Evolutionary conservation across 176 grass and related monocot genomes (phyloP).

Genomic region (Metroxylon sagu): DNA sequence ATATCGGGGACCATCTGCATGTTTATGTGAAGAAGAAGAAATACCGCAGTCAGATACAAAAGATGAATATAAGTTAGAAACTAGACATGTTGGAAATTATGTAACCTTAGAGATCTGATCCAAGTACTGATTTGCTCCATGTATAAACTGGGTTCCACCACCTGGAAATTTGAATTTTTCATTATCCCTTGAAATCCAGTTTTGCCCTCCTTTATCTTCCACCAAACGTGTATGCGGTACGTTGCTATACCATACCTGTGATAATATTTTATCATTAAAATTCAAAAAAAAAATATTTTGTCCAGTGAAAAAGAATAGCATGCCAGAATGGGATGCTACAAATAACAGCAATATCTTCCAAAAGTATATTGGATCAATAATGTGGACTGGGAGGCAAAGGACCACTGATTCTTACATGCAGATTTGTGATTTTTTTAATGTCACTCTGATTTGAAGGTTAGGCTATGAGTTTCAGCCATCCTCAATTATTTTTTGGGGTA

Average conservation of each 20-base stretch:
- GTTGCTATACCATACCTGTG: constrained; percentile 45
- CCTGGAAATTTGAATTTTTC: constrained; percentile 48
- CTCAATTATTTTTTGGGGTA: too few species aligned
- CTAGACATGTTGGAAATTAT: neutral
- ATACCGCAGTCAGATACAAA: neutral
- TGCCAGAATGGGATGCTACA: too few species aligned
- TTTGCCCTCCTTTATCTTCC: constrained; percentile 52
- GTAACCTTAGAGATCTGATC: constrained; percentile 43
- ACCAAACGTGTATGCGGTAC: constrained; percentile 43
- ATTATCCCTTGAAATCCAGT: constrained; percentile 40
- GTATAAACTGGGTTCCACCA: constrained; percentile 46
- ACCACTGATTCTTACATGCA: too few species aligned
- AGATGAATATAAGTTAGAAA: too few species aligned
- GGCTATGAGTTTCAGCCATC: too few species aligned
- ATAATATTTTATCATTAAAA: neutral
- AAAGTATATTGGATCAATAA: too few species aligned
- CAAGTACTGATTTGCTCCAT: constrained; percentile 48
- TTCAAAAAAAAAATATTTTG: neutral
- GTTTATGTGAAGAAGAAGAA: constrained; percentile 6
- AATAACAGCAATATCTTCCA: too few species aligned
- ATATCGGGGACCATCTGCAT: constrained; percentile 42
- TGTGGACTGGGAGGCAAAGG: too few species aligned
- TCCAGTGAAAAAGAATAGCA: too few species aligned
- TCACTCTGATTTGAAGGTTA: too few species aligned
- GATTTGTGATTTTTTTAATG: too few species aligned